Conservation (phyloP, 2,329 filamentous ascomycete species). For the Sporothrix phasma region DNA sequence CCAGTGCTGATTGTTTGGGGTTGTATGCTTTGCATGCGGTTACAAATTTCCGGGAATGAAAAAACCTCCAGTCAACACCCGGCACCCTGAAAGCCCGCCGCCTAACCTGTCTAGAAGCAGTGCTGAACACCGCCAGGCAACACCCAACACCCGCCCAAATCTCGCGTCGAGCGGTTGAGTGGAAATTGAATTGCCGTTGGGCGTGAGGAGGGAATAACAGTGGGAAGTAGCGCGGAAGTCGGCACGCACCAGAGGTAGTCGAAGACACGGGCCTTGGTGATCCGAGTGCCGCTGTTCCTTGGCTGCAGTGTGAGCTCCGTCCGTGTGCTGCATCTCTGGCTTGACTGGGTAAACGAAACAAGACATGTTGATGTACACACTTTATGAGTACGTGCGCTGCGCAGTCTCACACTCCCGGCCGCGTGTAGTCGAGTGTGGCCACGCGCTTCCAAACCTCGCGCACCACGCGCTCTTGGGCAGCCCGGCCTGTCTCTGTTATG, state of each 20-base stretch:
- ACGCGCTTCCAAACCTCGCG: constrained; percentile 65
- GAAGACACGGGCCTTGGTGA: background rate
- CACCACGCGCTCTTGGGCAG: constrained; percentile 60
- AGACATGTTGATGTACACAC: too few relatives aligned
- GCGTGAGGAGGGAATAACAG: background rate
- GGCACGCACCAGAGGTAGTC: background rate
- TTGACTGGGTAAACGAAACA: too few relatives aligned
- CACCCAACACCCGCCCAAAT: background rate
- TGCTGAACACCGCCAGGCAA: too few relatives aligned
- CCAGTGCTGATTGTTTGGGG: background rate
- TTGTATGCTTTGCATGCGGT: background rate
- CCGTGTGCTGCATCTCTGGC: too few relatives aligned
- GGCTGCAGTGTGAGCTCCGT: too few relatives aligned
- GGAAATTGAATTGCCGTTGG: background rate
- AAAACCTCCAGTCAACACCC: background rate
- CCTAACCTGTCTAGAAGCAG: too few relatives aligned
- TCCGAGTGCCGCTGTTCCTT: background rate
- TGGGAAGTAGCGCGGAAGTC: background rate
- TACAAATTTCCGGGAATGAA: background rate
- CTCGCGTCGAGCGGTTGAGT: background rate
- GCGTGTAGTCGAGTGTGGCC: constrained; percentile 52
- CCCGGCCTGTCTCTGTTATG: constrained; percentile 46
- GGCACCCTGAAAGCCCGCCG: too few relatives aligned
- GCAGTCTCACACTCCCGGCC: constrained; percentile 38
- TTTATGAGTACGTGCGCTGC: too few relatives aligned